Evolutionary conservation across 805 yeast species (phyloP).

Genomic region (Ogataea ramenticola): DNA sequence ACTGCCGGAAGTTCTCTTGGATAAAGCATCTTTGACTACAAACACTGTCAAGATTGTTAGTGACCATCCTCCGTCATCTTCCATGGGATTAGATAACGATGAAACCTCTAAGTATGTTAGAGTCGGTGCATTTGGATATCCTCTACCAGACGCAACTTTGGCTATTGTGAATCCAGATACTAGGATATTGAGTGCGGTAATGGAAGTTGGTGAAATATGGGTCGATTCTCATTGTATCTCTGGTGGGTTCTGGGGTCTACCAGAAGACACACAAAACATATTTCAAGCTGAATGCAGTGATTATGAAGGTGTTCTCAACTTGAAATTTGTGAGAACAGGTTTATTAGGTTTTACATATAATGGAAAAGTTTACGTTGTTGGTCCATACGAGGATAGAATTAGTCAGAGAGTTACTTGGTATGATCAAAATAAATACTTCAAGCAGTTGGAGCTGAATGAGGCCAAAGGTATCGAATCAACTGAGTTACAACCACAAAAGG

Average conservation of each 20-base stretch:
- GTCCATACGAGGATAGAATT: constrained; percentile 86
- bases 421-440: constrained; percentile 34
- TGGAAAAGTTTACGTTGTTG: constrained; percentile 83
- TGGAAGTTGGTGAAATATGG: constrained; percentile 95
- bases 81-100: constrained; percentile 32
- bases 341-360: constrained; percentile 80
- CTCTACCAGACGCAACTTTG: constrained; percentile 87
- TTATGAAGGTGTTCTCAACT: constrained; percentile 59
- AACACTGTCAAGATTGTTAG: constrained; percentile 65
- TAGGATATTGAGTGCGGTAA: constrained; percentile 58
- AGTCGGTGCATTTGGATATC: constrained; percentile 90
- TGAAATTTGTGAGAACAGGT: constrained; percentile 86
- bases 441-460: constrained; percentile 4
- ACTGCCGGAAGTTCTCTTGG: constrained; percentile 62
- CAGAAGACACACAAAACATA: constrained; percentile 59
- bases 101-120: constrained; percentile 47
- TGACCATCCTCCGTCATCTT: constrained; percentile 43
- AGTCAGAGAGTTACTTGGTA: constrained; percentile 68
- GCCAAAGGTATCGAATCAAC: not conserved
- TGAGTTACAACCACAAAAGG: constrained; percentile 3
- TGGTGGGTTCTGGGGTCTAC: constrained; percentile 80
- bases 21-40: constrained; percentile 63
- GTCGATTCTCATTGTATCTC: constrained; percentile 89
- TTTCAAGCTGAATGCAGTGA: constrained; percentile 80
- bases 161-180: constrained; percentile 96